Percentiles rank a stretch among this genome's conserved stretches.
These are phyloP conservation scores for Fragaria iinumae DNA, from an alignment of 306 rosid species.

Conservation along the genomic window DNA sequence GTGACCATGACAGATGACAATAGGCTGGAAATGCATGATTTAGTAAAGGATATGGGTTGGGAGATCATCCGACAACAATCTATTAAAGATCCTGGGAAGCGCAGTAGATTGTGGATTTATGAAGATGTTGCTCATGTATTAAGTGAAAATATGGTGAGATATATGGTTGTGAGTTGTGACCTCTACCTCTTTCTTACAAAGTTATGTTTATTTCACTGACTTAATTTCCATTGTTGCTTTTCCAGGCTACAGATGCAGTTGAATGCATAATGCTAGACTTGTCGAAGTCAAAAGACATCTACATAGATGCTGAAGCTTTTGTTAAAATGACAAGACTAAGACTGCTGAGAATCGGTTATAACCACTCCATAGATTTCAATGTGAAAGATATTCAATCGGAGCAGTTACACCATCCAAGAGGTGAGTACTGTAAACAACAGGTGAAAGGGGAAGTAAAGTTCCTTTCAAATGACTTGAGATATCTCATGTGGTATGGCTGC, in stretches of 20 bases:
- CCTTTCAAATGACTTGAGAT: constrained; percentile 15
- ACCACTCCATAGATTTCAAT: background rate
- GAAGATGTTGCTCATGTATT: constrained; percentile 1
- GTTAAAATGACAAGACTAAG: constrained; percentile 20
- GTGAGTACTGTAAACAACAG: background rate
- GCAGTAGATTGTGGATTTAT: background rate
- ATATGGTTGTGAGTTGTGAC: background rate
- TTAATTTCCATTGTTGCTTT: background rate
- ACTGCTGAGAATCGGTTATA: constrained; percentile 13
- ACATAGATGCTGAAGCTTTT: constrained; percentile 24
- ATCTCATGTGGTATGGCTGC: constrained; percentile 18
- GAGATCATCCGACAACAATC: background rate
- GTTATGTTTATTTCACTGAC: background rate
- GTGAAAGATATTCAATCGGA: background rate
- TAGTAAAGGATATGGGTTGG: constrained; percentile 33
- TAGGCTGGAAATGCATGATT: constrained; percentile 30
- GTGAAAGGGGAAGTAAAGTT: background rate
- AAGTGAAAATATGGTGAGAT: background rate
- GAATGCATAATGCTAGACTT: constrained; percentile 16
- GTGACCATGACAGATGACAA: constrained; percentile 7
- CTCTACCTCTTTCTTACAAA: background rate
- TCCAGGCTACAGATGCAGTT: constrained; percentile 20
- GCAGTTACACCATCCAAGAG: background rate
- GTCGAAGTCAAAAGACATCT: background rate
- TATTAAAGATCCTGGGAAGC: background rate